These are phyloP conservation scores for Phialemonium atrogriseum DNA, from an alignment of 2,329 filamentous ascomycete genomes.

Conservation along the genomic window DNA sequence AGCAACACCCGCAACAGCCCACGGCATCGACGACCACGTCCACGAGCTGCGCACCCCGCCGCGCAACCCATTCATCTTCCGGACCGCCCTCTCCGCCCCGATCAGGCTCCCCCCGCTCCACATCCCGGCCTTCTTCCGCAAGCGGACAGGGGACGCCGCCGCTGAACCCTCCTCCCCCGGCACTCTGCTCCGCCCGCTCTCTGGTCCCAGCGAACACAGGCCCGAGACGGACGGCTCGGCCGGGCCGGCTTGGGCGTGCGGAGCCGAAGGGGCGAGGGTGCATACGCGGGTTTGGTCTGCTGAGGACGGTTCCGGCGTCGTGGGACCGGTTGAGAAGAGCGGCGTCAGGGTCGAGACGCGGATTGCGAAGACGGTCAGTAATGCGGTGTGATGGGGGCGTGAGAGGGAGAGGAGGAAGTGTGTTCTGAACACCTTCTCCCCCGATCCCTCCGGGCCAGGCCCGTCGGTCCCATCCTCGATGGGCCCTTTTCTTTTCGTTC, in stretches of 20 bases:
- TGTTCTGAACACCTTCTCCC: too few species aligned
- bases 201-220: too few species aligned
- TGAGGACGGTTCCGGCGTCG: background rate
- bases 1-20: too few species aligned
- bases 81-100: conserved; percentile 5
- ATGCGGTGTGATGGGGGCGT: too few species aligned
- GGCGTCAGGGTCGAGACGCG: conserved; percentile 10
- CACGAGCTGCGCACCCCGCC: conserved; percentile 6
- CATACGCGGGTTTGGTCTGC: conserved; percentile 1
- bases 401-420: too few species aligned
- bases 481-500: too few species aligned
- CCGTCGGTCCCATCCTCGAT: too few species aligned
- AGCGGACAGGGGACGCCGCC: too few species aligned
- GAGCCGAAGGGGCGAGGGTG: conserved; percentile 1
- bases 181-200: too few species aligned
- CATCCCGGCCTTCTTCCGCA: background rate
- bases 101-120: background rate
- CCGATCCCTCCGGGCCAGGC: too few species aligned
- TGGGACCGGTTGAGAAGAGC: background rate
- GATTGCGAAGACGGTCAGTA: conserved; percentile 7
- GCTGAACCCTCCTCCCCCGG: conserved; percentile 2
- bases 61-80: conserved; percentile 10
- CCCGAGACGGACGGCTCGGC: too few species aligned
- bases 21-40: conserved; percentile 3
- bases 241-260: too few species aligned